Evolutionary conservation across 139 green algal genomes (phyloP).

Genomic region (Asterochloris sp.): DNA sequence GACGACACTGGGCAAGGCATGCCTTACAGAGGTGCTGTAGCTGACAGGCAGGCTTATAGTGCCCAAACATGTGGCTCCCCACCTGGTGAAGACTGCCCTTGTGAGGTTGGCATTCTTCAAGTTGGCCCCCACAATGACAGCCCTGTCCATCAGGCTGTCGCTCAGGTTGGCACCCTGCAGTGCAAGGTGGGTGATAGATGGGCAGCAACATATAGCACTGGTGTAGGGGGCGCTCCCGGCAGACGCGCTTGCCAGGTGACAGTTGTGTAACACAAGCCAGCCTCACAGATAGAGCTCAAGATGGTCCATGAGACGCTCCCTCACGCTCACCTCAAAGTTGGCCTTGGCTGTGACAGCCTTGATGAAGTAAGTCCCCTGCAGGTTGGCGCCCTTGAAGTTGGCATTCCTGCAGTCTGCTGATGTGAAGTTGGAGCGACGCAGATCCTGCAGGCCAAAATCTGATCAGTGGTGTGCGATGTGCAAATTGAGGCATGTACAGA

Average conservation of each 20-base stretch:
- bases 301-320: neutral
- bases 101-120: conserved; percentile 77
- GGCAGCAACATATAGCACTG: neutral
- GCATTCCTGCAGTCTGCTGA: conserved; percentile 52
- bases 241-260: no score
- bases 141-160: conserved; percentile 88
- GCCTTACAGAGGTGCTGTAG: no score
- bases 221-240: no score
- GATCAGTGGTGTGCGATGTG: neutral
- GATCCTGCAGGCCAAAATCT: conserved; percentile 43
- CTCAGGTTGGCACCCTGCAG: conserved; percentile 76
- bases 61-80: neutral
- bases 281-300: no score
- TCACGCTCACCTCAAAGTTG: conserved; percentile 50
- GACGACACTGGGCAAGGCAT: no score
- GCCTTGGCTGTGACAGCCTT: conserved; percentile 51
- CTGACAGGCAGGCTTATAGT: neutral
- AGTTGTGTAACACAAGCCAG: no score
- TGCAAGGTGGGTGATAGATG: no score
- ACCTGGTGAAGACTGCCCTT: conserved; percentile 77
- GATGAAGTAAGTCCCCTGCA: conserved; percentile 72
- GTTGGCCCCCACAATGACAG: conserved; percentile 82
- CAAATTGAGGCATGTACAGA: neutral
- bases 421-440: conserved; percentile 88
- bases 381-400: conserved; percentile 58